Percentiles rank a stretch among this genome's conserved stretches.
These are phyloP conservation scores for Mortierella sp. DNA, from an alignment of 371 early-diverging fungal genomes.

Conservation along the genomic window DNA sequence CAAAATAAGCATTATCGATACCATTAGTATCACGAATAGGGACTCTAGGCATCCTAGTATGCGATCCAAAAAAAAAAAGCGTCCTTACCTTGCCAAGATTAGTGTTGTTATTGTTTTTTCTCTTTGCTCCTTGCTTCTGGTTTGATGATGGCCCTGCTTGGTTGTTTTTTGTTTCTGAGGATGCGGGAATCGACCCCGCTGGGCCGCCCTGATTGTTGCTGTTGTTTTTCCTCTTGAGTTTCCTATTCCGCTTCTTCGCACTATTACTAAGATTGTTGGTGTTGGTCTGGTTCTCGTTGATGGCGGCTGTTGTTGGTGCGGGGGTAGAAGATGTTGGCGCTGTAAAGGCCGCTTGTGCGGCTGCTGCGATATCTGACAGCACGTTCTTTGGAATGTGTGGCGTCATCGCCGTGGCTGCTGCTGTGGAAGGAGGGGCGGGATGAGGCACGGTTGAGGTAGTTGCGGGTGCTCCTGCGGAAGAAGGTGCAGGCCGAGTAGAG, in stretches of 20 bases:
- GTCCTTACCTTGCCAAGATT: not conserved
- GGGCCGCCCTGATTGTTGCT: not conserved
- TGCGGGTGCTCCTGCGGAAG: not conserved
- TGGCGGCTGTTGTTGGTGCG: not conserved
- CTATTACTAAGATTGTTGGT: not conserved
- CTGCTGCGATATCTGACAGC: constrained; percentile 30
- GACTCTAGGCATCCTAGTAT: not conserved
- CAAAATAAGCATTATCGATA: not conserved
- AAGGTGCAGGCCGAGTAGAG: not conserved
- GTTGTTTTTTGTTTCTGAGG: constrained; percentile 2
- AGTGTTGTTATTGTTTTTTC: not conserved
- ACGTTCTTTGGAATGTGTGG: not conserved
- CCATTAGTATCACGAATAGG: not conserved
- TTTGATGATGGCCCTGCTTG: not conserved
- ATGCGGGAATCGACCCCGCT: not conserved
- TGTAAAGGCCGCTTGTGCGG: constrained; percentile 24
- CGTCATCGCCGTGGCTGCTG: not conserved
- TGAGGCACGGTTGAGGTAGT: not conserved
- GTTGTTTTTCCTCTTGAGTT: not conserved
- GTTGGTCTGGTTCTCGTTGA: not conserved
- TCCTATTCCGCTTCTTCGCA: not conserved
- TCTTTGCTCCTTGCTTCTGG: constrained; percentile 11
- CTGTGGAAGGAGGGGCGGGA: not conserved
- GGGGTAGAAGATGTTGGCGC: not conserved
- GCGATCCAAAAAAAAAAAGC: not conserved